Evolutionary conservation across 371 early-diverging fungal species (phyloP), one percentile per base, ranked within the genome.

Genomic region (Mycotypha africana): DNA sequence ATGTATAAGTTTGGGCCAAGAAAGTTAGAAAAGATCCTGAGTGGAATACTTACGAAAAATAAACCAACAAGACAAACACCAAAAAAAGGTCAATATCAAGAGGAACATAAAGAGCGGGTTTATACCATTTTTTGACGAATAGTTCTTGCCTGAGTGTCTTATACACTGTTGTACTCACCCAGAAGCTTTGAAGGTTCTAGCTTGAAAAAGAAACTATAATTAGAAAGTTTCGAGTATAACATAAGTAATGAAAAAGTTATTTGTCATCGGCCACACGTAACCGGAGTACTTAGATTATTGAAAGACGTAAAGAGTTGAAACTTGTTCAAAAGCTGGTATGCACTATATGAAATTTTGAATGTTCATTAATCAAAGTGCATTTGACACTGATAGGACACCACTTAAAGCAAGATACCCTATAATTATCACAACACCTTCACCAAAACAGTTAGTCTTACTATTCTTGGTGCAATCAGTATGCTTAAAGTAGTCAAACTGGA

Each of bases 261-360:
- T 64, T 15, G 36, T 79, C 39, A 56, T 64, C 74, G 79, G 31
- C 74, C 88, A 86, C 40, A 20, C 14, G 28, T 38, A 46, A 38
- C 37, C 25, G 38, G 20, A 19, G 23, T 24, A 22, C 15, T 4
- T 24, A 21, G 11, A 26, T 46, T 24, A 28, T 24, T 10, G 25
- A 35, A 10, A 33, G 44, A 31, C 22, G 22, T 21, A n/a, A 22
- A 22, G 45, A 26, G 25, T 35, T 31, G 12, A 33, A 20, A 45
- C 34, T 21, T 47, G 47, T 31, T 23, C 23, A 17, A 22, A 30
- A 38, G 40, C 31, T 24, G 47, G 32, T 39, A 47, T 37, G 47
- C 15, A 47, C 21, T 39, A 19, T 16, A 16, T 31, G 21, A 14
- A 30, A 43, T 7, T 30, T 42, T 8, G 19, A 8, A 31, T 44